Evolutionary conservation across 106 monocot species (phyloP), one percentile per base, ranked within the genome.

Genomic region (Dendrobium catenatum): DNA sequence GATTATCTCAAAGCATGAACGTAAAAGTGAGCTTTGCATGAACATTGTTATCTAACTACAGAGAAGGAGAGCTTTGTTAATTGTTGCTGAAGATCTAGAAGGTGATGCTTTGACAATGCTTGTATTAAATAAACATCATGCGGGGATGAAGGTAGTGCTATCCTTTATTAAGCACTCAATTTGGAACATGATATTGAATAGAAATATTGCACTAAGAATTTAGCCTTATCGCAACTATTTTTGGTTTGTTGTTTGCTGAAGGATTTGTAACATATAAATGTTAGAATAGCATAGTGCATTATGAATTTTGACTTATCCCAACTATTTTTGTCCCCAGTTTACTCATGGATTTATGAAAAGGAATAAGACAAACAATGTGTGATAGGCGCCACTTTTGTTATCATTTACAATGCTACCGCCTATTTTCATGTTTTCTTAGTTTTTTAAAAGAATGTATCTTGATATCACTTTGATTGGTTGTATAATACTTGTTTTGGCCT

Each of bases 1-100:
- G 9, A 76, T 26, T 22, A 61, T 61, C 5, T 76, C 10, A 31
- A 26, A 66, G 5, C 24, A 33, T 73, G n/a, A 27, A 74, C 27
- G 68, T 51, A 54, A 49, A 56, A 24, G 55, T 56, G 10, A 83
- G 40, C 44, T 44, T 70, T 70, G 33, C 13, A 37, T 70, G 70
- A 70, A 31, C 11, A 15, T 70, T 9, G 70, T 31, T 61, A 61
- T 22, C 22, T 56, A 40, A 76, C 70, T 61, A 41, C 83, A 96
- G 96, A 88, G 80, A 68, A 90, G 83, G 49, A 91, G 91, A 79
- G n/a, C 93, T 85, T 85, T 96, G 85, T 81, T 96, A 44, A 86
- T 96, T 81, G 88, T 96, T 46, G 90, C 96, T 37, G 96, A 96
- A 82, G 93, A 96, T 90, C 48, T 93, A 27, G 93, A 96, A 79